Conservation (phyloP, 2,329 filamentous ascomycete genomes). For the Akanthomyces dipterigenus region DNA sequence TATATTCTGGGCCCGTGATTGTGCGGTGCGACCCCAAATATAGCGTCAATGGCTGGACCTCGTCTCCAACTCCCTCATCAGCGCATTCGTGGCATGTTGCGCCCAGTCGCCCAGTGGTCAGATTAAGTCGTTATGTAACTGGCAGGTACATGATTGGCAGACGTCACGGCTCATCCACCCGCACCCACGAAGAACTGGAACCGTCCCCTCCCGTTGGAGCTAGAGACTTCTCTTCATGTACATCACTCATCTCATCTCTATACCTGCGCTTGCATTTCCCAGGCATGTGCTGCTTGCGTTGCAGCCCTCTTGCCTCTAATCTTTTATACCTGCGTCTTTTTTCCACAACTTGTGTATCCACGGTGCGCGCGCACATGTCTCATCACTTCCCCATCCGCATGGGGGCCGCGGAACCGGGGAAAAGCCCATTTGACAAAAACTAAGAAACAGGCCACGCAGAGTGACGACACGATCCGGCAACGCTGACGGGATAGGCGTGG, state of each 20-base stretch:
- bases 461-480: not conserved
- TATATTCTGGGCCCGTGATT: not conserved
- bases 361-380: no score
- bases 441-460: not conserved
- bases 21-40: not conserved
- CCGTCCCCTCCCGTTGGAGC: not conserved
- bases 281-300: not conserved
- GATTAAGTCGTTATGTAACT: not conserved
- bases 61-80: no score
- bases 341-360: no score
- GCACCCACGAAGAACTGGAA: not conserved
- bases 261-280: not conserved
- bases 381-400: no score
- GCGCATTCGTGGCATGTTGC: not conserved
- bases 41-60: not conserved
- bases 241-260: not conserved
- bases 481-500: not conserved
- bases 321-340: not conserved
- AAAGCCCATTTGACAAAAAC: no score
- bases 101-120: not conserved
- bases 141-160: not conserved
- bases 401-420: no score
- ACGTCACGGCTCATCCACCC: not conserved
- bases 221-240: not conserved
- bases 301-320: not conserved